Conservation (phyloP, 305 asterid genomes). For the Fraxinus ornus region DNA sequence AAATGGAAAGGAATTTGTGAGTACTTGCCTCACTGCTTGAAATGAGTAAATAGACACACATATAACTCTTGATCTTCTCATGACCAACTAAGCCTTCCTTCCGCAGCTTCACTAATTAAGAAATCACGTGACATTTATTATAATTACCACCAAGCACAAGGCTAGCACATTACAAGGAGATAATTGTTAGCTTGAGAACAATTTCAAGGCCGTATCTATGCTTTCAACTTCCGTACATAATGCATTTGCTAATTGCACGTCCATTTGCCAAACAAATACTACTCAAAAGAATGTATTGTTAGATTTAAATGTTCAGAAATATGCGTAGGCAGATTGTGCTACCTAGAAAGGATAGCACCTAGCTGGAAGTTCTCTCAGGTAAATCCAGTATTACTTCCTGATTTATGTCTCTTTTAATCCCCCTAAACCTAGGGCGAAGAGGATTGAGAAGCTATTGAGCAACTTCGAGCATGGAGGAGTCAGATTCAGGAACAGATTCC, state of each 20-base stretch:
- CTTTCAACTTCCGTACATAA: background rate
- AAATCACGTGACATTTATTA: conserved; percentile 38
- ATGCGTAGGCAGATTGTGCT: background rate
- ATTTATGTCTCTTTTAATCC: background rate
- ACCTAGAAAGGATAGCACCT: background rate
- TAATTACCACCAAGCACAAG: conserved; percentile 16
- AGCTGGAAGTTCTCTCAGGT: background rate
- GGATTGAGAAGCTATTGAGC: background rate
- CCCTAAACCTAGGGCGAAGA: background rate
- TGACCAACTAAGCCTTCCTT: conserved; percentile 98
- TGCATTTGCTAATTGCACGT: background rate
- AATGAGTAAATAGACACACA: conserved; percentile 83
- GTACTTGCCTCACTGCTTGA: conserved; percentile 73
- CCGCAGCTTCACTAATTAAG: conserved; percentile 89
- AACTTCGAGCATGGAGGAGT: background rate
- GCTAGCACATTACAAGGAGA: conserved; percentile 12
- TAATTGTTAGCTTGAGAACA: background rate
- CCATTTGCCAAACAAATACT: background rate
- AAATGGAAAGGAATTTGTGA: conserved; percentile 31
- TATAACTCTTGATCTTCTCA: conserved; percentile 98
- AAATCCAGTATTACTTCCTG: background rate
- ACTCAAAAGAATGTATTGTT: background rate
- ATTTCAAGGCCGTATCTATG: background rate
- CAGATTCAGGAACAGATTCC: background rate
- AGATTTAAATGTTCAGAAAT: background rate